Evolutionary conservation across 306 rosid genomes (phyloP), one percentile per base, ranked within the genome.

Genomic region (Lathyrus sativus): DNA sequence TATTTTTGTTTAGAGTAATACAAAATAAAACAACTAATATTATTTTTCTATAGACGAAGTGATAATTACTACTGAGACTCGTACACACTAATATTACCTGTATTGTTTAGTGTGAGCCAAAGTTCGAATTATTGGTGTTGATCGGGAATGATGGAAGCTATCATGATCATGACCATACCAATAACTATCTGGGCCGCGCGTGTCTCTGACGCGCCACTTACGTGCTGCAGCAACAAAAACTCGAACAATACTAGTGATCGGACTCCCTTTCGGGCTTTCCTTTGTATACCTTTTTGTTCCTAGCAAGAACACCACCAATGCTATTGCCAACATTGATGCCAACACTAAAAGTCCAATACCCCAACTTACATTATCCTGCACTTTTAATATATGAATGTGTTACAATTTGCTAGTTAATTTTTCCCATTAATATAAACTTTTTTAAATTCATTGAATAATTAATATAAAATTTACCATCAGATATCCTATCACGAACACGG

Each of bases 331-430:
- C 15, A 83, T 83, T 11, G 71, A 90, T 24, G 67, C 75, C 62
- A 86, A 48, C 17, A 86, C 76, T 37, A 84, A 83, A 14, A 82
- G 55, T 4, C 91, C 89, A 59, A 71, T 43, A 1, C 49, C 85
- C 95, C 95, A 87, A 68, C 96, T 80, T 13, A 79, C 74, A 39
- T 85, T 86, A 56, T 88, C 91, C 95, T 90, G 67, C n/a, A 18
- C 65, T 31, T 10, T 48, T 33, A 26, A 8, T n/a, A 35, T 14
- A 31, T 14, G n/a, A 22, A 33, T 19, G 13, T 24, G 26, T 24
- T 24, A 1, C 2, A 24, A 24, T 19, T 19, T 19, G 22, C 22
- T 19, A 19, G 22, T 19, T 19, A 19, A 19, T 19, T 19, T 19
- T 19, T 19, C 22, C 22, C n/a, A n/a, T n/a, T n/a, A n/a, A n/a